phyloP scores from a whole-genome alignment of 371 early-diverging fungal species.

The Haplosporangium sp. region DNA sequence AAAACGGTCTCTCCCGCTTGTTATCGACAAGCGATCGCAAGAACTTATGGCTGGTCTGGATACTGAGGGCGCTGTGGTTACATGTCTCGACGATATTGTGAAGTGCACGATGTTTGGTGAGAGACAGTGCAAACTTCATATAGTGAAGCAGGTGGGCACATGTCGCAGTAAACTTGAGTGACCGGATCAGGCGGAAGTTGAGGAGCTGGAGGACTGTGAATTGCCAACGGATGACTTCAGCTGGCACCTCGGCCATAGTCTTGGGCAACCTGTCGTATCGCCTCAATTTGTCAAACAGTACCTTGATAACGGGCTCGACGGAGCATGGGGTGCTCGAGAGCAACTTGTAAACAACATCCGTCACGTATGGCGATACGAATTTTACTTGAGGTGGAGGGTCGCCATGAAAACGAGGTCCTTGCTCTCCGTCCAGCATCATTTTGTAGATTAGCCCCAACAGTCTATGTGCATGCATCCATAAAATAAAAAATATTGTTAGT shows the following conservation, averaged over 20 bases:
- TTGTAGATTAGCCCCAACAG: slow-evolving; percentile 80
- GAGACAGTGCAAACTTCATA: slow-evolving; percentile 50
- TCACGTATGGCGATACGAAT: slow-evolving; percentile 81
- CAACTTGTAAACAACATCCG: slow-evolving; percentile 82
- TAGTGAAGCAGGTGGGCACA: slow-evolving; percentile 67
- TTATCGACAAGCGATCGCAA: slow-evolving; percentile 69
- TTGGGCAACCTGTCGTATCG: slow-evolving; percentile 74
- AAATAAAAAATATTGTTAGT: background rate
- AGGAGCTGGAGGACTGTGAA: slow-evolving; percentile 82
- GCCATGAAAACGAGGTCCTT: slow-evolving; percentile 71
- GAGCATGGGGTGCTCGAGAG: slow-evolving; percentile 84
- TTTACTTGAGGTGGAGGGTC: slow-evolving; percentile 61
- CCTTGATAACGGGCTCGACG: slow-evolving; percentile 79
- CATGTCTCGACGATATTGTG: slow-evolving; percentile 48
- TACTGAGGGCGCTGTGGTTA: slow-evolving; percentile 54
- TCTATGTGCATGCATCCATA: slow-evolving; percentile 30
- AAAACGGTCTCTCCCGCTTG: slow-evolving; percentile 68
- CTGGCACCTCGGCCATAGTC: slow-evolving; percentile 18
- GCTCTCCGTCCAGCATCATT: slow-evolving; percentile 82
- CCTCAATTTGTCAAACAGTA: slow-evolving; percentile 79
- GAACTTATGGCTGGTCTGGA: slow-evolving; percentile 71
- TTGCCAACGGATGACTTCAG: slow-evolving; percentile 67
- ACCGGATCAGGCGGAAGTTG: slow-evolving; percentile 74
- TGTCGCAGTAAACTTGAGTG: slow-evolving; percentile 57
- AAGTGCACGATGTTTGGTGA: slow-evolving; percentile 41